Evolutionary conservation across 805 yeast genomes (phyloP), one percentile per base, ranked within the genome.

Genomic region (Komagataella phaffii): DNA sequence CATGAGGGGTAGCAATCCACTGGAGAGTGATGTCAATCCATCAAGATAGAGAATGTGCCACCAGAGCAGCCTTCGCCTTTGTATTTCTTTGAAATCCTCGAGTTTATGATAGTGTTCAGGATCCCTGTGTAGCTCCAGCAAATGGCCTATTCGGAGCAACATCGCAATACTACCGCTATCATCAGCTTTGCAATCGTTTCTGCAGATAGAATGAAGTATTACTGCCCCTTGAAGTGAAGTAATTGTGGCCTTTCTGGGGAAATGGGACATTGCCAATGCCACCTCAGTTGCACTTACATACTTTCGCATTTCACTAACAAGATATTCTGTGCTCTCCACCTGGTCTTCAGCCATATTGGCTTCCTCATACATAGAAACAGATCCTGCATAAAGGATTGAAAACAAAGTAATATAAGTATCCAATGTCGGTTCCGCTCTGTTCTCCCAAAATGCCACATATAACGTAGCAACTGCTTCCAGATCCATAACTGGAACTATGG

Each of bases 31-130:
- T 7, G 80, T 75, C 53, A 77, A 68, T 3, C 77, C 72, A 60
- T 81, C 87, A 54, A 81, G 62, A 24, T 78, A 77, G 54, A 79
- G 79, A 6, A 81, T 76, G 44, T 79, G 80, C 85, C 85, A 81
- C 85, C 85, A 81, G n/a, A 81, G 60, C 51, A 79, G 59, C 59
- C 85, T 68, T 61, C 82, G 68, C 49, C 73, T 54, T 78, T 76
- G 2, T 71, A 24, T 24, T 24, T 24, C 36, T 10, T 24, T 24
- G 36, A 3, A 7, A 24, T 24, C 36, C 36, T 7, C 66, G 44
- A 78, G 69, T 45, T 74, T 71, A 53, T 80, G 75, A 47, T 75
- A 72, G 1, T 71, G 64, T n/a, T 75, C 68, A 3, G 85, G 85
- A 58, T 81, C 86, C 59, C 80, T 74, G 56, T 81, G 80, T 43